These are phyloP conservation scores for Aspergillus diversus DNA, from an alignment of 495 filamentous ascomycete genomes.

Conservation along the genomic window DNA sequence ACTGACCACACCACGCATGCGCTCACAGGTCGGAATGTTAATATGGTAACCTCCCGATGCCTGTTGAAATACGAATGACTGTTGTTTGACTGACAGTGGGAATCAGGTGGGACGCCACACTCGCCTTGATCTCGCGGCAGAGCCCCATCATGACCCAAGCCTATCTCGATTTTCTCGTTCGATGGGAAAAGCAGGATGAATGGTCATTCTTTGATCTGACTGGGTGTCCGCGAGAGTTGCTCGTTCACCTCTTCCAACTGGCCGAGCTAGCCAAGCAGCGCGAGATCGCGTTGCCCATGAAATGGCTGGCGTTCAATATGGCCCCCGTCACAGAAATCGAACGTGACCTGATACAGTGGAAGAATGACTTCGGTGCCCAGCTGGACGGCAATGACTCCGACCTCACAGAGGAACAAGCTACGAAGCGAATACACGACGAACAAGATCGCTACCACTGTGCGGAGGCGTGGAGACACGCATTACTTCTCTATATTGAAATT, in stretches of 20 bases:
- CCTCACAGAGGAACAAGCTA: background rate
- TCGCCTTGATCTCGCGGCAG: conserved; percentile 31
- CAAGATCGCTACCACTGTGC: conserved; percentile 36
- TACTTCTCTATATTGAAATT: conserved; percentile 35
- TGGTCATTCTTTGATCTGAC: conserved; percentile 36
- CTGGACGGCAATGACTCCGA: background rate
- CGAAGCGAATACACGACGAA: conserved; percentile 27
- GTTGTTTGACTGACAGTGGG: background rate
- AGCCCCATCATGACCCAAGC: conserved; percentile 25
- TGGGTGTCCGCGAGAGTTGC: conserved; percentile 29
- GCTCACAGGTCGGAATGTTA: conserved; percentile 33
- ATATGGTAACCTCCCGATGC: conserved; percentile 26
- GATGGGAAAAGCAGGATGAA: conserved; percentile 19
- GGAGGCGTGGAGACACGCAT: conserved; percentile 34
- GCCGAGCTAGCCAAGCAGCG: conserved; percentile 26
- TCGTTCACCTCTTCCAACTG: conserved; percentile 26
- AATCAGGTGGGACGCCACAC: conserved; percentile 35
- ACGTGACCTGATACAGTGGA: conserved; percentile 18
- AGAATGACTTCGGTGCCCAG: background rate
- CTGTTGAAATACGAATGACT: too few relatives aligned
- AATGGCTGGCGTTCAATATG: conserved; percentile 25
- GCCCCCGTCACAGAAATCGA: conserved; percentile 26
- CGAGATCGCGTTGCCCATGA: conserved; percentile 30
- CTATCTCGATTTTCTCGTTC: background rate
- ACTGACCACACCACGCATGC: conserved; percentile 13